Evolutionary conservation across 1,284 basidiomycete genomes (phyloP).

Genomic region (Cutaneotrichosporon spelunceum): DNA sequence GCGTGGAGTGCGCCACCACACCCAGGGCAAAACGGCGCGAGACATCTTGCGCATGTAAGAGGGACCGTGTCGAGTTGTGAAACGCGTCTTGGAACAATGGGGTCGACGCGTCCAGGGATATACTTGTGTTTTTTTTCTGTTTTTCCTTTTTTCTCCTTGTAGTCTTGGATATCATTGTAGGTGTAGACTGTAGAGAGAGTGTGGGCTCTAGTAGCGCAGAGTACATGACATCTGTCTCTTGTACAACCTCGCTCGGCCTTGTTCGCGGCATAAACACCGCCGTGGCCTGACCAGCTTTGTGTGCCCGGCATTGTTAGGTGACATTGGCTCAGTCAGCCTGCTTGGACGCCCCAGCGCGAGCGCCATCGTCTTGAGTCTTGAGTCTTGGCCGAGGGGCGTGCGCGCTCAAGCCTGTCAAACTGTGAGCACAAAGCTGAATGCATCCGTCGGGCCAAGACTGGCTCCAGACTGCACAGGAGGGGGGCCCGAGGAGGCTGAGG

Average conservation of each 20-base stretch:
- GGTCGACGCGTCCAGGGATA: neutral
- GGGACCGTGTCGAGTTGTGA: neutral
- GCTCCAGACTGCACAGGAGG: no score
- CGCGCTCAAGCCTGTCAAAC: neutral
- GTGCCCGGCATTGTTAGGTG: no score
- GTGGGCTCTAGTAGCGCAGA: no score
- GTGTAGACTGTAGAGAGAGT: neutral
- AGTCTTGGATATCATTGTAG: neutral
- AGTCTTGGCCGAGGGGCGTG: neutral
- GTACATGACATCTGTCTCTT: no score
- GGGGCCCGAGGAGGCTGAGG: no score
- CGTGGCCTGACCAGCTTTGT: no score
- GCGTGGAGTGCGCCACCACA: neutral
- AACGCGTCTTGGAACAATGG: neutral
- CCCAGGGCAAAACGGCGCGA: slow-evolving; percentile 44
- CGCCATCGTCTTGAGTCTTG: neutral
- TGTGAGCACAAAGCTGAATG: neutral
- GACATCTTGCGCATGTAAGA: slow-evolving; percentile 43
- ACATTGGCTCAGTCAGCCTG: no score
- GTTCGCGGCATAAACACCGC: no score
- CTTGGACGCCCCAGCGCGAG: neutral
- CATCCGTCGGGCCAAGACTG: no score
- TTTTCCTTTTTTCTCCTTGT: neutral
- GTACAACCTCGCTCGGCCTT: no score
- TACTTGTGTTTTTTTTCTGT: neutral